A percentile compares a stretch with the other conserved stretches of the same genome.
phyloP scores from a whole-genome alignment of 2,329 filamentous ascomycete genomes.

The Magnaporthiopsis incrustans region DNA sequence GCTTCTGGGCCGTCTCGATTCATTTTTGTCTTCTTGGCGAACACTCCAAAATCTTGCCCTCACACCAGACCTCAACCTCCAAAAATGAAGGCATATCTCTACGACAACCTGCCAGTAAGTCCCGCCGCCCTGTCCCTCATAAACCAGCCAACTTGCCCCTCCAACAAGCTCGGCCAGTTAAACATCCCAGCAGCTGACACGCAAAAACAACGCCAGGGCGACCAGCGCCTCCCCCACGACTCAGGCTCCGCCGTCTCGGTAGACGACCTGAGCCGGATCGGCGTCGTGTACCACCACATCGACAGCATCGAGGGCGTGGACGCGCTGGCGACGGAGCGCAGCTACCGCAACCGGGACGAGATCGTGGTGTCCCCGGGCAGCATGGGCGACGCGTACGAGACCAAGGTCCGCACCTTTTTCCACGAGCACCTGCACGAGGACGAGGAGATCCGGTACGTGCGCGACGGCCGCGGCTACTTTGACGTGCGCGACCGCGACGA shows the following conservation, averaged over 20 bases:
- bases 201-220: conserved; percentile 51
- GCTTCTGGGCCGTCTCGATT: neutral
- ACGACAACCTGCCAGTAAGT: conserved; percentile 5
- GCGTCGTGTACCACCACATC: conserved; percentile 71
- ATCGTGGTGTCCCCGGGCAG: conserved; percentile 79
- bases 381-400: conserved; percentile 83
- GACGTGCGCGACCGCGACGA: conserved; percentile 80
- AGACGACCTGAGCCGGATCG: conserved; percentile 62
- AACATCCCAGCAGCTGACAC: conserved; percentile 22
- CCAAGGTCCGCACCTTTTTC: conserved; percentile 92
- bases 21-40: neutral
- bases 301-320: conserved; percentile 61
- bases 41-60: neutral
- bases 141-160: neutral
- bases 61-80: neutral
- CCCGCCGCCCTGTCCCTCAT: neutral
- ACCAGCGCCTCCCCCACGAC: conserved; percentile 87
- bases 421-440: conserved; percentile 95
- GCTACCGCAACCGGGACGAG: conserved; percentile 92
- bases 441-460: conserved; percentile 94
- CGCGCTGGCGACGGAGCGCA: conserved; percentile 61
- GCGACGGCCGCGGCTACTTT: conserved; percentile 84
- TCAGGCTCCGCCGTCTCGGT: conserved; percentile 62
- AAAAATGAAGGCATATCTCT: conserved; percentile 5
- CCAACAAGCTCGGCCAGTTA: no score